Base-by-base conservation (phyloP, 768 basidiomycete genomes). In the Tulasnella sp. region DNA sequence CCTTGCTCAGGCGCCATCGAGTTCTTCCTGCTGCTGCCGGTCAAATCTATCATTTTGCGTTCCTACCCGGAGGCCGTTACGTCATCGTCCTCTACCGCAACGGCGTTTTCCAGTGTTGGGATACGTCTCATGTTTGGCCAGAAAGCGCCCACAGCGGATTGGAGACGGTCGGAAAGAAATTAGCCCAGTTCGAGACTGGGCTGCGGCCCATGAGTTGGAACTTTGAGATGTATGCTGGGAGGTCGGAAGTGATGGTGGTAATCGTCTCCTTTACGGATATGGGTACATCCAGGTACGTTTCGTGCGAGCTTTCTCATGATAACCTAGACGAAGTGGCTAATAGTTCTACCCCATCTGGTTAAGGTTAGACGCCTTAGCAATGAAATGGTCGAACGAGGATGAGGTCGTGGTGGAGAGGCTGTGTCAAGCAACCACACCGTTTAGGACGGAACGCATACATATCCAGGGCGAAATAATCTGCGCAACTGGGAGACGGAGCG, bases 21-120 rank as follows among this genome's bases (percentile, higher is more conserved):
- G n/a, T 48, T 6, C 72, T 80, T 24, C 40, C 22, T 31, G 24
- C 37, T 7, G 72, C 28, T 74, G 41, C 46, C n/a, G 72, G n/a
- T 54, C 69, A 73, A 44, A 64, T 80, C 7, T 74, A 80, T 48
- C 79, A 80, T 24, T 80, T 80, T 44, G 79, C 79, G 4, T 80
- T 80, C 44, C 46, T 80, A 14, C 79, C 79, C 16, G 79, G 79
- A 11, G 79, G 79, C 24, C 72, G 74, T 46, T 80, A 80, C 54
- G 69, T 80, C 72, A 80, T 80, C 64, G 48, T 75, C 20, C 34
- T 80, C 16, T 58, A 48, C 34, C 46, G 40, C 31, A 75, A 75
- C 50, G 79, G 79, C 22, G 48, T 5, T 28, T 80, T 80, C 41
- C 41, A 69, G 22, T 80, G 79, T 40, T 80, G 79, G 79, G 79